phyloP scores from a whole-genome alignment of 805 yeast species.

The Peterozyma toletana region DNA sequence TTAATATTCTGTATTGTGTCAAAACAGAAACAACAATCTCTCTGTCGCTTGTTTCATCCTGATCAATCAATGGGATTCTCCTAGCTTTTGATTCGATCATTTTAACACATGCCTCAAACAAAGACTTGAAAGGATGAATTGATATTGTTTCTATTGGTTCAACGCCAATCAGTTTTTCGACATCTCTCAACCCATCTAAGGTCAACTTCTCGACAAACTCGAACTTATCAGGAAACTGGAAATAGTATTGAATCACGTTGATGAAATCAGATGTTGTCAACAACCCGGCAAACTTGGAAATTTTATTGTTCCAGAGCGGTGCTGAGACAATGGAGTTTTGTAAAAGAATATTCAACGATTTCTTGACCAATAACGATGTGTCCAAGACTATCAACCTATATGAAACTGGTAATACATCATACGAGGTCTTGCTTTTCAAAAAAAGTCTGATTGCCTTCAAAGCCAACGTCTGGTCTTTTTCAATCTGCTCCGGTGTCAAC shows the following conservation, averaged over 20 bases:
- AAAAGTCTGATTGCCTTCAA: constrained; percentile 78
- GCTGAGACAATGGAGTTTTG: constrained; percentile 96
- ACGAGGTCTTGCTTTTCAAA: constrained; percentile 84
- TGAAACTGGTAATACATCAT: constrained; percentile 94
- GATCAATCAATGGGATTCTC: constrained; percentile 90
- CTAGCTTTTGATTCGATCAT: constrained; percentile 87
- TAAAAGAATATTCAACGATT: constrained; percentile 79
- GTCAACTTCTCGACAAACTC: constrained; percentile 83
- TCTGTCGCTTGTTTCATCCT: constrained; percentile 84
- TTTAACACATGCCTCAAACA: constrained; percentile 88
- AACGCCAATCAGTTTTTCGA: constrained; percentile 83
- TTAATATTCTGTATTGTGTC: constrained; percentile 92
- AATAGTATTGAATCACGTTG: constrained; percentile 90
- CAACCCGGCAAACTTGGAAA: constrained; percentile 89
- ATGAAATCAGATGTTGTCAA: constrained; percentile 89
- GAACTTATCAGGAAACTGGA: constrained; percentile 80
- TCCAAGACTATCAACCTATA: constrained; percentile 90
- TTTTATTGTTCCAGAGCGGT: constrained; percentile 90
- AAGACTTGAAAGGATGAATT: constrained; percentile 83
- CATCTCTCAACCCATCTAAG: constrained; percentile 76
- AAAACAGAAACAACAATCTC: constrained; percentile 93
- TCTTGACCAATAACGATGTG: constrained; percentile 82
- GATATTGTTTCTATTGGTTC: constrained; percentile 80
- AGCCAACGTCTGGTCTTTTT: constrained; percentile 65
- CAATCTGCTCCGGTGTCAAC: constrained; percentile 19